Evolutionary conservation across 306 rosid genomes (phyloP), one percentile per base, ranked within the genome.

Genomic region (Quercus agrifolia): DNA sequence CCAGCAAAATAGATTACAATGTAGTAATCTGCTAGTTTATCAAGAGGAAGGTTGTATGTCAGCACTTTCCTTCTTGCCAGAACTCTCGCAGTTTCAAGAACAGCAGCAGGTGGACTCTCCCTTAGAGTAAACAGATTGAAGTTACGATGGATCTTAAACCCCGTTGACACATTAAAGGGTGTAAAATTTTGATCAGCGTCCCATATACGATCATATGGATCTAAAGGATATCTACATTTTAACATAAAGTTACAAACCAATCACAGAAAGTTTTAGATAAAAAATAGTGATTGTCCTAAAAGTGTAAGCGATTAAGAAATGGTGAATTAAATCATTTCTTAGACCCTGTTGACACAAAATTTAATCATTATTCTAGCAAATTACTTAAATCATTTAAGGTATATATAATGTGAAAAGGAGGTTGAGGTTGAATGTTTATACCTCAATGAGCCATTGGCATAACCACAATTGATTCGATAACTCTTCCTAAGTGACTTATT

Each of bases 1-100:
- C 91, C 92, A 28, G 97, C 97, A 78, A 94, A 94, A 69, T 94
- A 94, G 61, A 94, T 94, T 83, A 90, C 84, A 73, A 94, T 85
- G 77, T 85, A 94, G 85, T 90, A 94, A 88, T 94, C 92, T 71
- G 91, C 96, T 49, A 79, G 75, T 21, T 64, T 51, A 27, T 85
- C 86, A 68, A 94, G 87, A 67, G 88, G 88, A 41, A 94, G 88
- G 70, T 81, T 88, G 79, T 94, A 94, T 57, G 94, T 83, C 79
- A 94, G 75, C 35, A 55, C 81, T 51, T 88, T 82, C 80, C 77
- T 84, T 75, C 96, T 75, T 3, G 88, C 88, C 89, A 91, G 87
- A 72, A 94, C 91, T 84, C 97, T 79, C 1, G 90, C 97, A 0
- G 92, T 87, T 84, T 91, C 93, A 84, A 94, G 92, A 79, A 94